phyloP scores from a whole-genome alignment of 73 alveolate species.

The Blepharisma japonicum region DNA sequence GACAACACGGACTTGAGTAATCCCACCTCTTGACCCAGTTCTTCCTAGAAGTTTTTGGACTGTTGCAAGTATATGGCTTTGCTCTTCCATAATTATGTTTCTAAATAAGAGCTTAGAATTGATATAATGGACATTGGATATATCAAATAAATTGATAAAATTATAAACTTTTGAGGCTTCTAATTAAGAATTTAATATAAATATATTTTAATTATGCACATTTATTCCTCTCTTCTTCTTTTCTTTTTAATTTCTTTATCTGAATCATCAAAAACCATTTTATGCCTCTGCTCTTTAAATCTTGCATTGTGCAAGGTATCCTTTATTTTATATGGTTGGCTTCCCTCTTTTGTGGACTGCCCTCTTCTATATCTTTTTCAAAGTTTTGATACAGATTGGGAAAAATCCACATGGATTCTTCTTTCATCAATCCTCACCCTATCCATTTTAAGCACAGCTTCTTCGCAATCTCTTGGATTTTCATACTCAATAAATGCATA shows the following conservation, averaged over 20 bases:
- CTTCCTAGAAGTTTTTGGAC: constrained; percentile 57
- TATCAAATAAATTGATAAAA: no score
- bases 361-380: constrained; percentile 61
- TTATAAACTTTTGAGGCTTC: no score
- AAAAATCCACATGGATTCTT: constrained; percentile 93
- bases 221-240: constrained; percentile 20
- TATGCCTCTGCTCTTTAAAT: constrained; percentile 5
- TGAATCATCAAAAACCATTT: background rate
- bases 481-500: constrained; percentile 99
- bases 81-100: constrained; percentile 17
- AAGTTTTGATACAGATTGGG: constrained; percentile 83
- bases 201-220: no score
- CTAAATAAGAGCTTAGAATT: no score
- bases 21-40: constrained; percentile 99
- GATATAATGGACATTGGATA: no score
- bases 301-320: background rate
- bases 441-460: constrained; percentile 93
- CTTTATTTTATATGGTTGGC: background rate
- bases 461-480: constrained; percentile 90
- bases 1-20: constrained; percentile 95
- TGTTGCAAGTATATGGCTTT: constrained; percentile 41
- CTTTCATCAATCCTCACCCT: constrained; percentile 90
- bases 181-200: no score
- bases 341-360: constrained; percentile 50
- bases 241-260: constrained; percentile 17